Evolutionary conservation across 331 rosid genomes (phyloP), one percentile per base, ranked within the genome.

Genomic region (Rhamnella rubrinervis): DNA sequence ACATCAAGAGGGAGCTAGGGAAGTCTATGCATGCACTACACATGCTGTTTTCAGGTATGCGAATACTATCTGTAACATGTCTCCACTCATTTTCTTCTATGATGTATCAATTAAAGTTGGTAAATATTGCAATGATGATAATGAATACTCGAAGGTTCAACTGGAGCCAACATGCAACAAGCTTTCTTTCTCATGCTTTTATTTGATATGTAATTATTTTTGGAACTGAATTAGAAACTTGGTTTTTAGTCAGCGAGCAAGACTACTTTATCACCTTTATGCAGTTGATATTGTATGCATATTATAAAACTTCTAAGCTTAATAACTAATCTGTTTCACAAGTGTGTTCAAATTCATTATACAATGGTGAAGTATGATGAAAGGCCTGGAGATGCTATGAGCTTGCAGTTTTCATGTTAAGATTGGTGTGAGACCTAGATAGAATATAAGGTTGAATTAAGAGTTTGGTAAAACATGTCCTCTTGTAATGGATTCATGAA

Each of bases 1-100:
- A 77, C 98, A 92, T 80, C 98, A 92, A 81, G 98, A 84, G 78
- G 98, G 98, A 61, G 98, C 96, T 55, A 84, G 96, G 83, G 98
- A 92, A 84, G 98, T 92, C 74, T 92, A 92, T 86, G 98, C 98
- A 17, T 92, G 96, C 82, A 81, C 81, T 74, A 92, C 98, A 13
- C 98, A 92, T 84, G 98, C 98, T 63, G 98, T 92, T 59, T 92
- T 92, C 70, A 92, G 98, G 98, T 92, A 87, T 71, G 66, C 63
- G 63, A 70, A 19, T 52, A 66, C 63, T 67, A 58, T 35, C 9
- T 35, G 25, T 46, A 44, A 20, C 58, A 65, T 58, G 31, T 25
- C 28, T 71, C 55, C 58, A 16, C 40, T 61, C 37, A 59, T 25
- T 50, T 49, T 70, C 23, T 51, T 61, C 37, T 21, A 5, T 57